phyloP scores from a whole-genome alignment of 2,329 filamentous ascomycete species.

The Aspergillus sp. region DNA sequence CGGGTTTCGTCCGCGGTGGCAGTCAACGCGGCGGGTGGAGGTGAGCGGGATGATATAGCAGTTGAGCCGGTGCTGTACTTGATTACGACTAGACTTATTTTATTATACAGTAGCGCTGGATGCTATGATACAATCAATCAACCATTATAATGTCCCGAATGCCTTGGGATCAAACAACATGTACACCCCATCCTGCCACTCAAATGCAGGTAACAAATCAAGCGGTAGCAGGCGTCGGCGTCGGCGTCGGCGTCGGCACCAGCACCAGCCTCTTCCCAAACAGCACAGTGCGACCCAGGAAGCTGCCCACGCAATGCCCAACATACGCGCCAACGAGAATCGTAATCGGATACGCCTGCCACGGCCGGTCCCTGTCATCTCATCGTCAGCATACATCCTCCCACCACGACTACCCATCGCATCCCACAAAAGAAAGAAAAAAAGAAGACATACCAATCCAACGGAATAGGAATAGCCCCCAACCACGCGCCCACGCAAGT shows the following conservation, averaged over 20 bases:
- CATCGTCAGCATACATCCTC: constrained; percentile 1
- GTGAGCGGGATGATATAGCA: constrained; percentile 31
- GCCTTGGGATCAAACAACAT: too few relatives aligned
- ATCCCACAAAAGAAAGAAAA: constrained; percentile 1
- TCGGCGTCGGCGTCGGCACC: neutral
- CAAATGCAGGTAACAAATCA: neutral
- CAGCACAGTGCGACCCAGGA: constrained; percentile 16
- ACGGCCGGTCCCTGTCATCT: constrained; percentile 73
- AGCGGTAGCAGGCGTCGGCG: too few relatives aligned
- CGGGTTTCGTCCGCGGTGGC: constrained; percentile 26
- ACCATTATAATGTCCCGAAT: too few relatives aligned
- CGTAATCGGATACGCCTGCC: constrained; percentile 97
- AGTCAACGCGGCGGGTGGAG: constrained; percentile 23
- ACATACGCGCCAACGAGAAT: constrained; percentile 79
- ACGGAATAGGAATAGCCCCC: constrained; percentile 88
- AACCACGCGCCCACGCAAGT: constrained; percentile 82
- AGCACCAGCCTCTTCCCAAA: constrained; percentile 35
- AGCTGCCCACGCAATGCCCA: constrained; percentile 67
- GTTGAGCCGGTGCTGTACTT: neutral
- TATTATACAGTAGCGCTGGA: neutral
- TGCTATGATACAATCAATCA: neutral
- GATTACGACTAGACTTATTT: neutral
- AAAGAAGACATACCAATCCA: constrained; percentile 69
- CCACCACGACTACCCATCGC: too few relatives aligned
- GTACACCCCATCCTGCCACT: too few relatives aligned